These are phyloP conservation scores for Ophiocordyceps camponoti-rufipedis DNA, from an alignment of 2,329 filamentous ascomycete genomes.

Conservation along the genomic window DNA sequence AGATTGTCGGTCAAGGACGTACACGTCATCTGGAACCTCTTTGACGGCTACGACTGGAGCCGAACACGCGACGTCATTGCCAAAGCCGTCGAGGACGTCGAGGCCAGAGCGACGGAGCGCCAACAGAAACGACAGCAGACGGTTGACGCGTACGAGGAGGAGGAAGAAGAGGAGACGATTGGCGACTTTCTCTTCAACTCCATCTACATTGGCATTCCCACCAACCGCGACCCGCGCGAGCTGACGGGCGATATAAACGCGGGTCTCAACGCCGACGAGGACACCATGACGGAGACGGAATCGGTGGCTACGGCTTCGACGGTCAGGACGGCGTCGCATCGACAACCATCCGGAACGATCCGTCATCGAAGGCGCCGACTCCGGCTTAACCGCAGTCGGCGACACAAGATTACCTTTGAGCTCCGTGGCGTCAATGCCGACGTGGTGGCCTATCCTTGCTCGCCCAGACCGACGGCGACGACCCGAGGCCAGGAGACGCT, in stretches of 20 bases:
- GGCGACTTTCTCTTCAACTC: constrained; percentile 97
- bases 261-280: constrained; percentile 59
- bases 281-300: constrained; percentile 63
- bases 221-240: constrained; percentile 69
- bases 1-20: constrained; percentile 67
- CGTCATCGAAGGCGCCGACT: constrained; percentile 45
- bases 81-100: constrained; percentile 75
- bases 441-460: constrained; percentile 54
- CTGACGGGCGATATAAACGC: constrained; percentile 73
- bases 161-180: constrained; percentile 73
- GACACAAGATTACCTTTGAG: constrained; percentile 93
- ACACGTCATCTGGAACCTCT: constrained; percentile 92
- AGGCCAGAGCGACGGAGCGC: constrained; percentile 63
- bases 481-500: constrained; percentile 47
- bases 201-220: constrained; percentile 86
- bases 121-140: constrained; percentile 19
- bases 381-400: constrained; percentile 65
- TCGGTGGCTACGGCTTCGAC: constrained; percentile 55
- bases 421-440: constrained; percentile 71
- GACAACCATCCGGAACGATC: constrained; percentile 21
- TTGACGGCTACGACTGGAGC: constrained; percentile 95
- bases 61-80: constrained; percentile 71
- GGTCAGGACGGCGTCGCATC: constrained; percentile 25
- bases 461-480: constrained; percentile 11
- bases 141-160: constrained; percentile 38